A percentile compares a stretch with the other conserved stretches of the same genome.
These are phyloP conservation scores for Sporothrix pallida DNA, from an alignment of 2,329 filamentous ascomycete genomes.

Conservation along the genomic window DNA sequence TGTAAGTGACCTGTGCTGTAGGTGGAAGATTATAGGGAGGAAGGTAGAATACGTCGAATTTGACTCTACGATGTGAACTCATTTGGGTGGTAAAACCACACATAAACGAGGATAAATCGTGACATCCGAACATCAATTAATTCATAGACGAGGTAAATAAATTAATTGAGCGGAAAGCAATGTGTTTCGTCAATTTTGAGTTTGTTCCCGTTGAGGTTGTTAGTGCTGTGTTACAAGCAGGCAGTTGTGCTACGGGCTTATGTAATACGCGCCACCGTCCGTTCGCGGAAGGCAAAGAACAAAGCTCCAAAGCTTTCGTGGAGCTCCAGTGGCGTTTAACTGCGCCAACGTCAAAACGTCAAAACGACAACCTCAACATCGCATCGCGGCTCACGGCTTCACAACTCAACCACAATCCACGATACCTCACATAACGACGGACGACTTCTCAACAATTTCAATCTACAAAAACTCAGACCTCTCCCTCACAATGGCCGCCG, in stretches of 20 bases:
- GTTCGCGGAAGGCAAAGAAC: constrained; percentile 6
- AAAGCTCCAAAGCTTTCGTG: constrained; percentile 20
- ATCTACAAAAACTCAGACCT: neutral
- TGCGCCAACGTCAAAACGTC: neutral
- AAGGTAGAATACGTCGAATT: too few relatives aligned
- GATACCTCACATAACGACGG: neutral
- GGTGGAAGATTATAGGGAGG: too few relatives aligned
- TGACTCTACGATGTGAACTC: too few relatives aligned
- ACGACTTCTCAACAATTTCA: neutral
- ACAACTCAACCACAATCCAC: neutral
- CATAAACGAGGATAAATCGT: too few relatives aligned
- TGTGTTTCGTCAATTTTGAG: neutral
- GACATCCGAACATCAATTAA: too few relatives aligned
- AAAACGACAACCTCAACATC: neutral
- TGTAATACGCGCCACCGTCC: constrained; percentile 21
- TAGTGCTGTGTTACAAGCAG: neutral
- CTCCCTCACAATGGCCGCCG: neutral
- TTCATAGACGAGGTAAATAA: too few relatives aligned
- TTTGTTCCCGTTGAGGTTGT: neutral
- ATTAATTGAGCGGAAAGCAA: too few relatives aligned
- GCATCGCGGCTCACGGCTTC: neutral
- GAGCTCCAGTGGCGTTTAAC: neutral
- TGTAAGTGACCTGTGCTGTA: too few relatives aligned
- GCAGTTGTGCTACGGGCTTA: constrained; percentile 6
- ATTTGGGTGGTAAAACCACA: too few relatives aligned